Evolutionary conservation across 768 basidiomycete species (phyloP).

Genomic region (Lepiota subincarnata): DNA sequence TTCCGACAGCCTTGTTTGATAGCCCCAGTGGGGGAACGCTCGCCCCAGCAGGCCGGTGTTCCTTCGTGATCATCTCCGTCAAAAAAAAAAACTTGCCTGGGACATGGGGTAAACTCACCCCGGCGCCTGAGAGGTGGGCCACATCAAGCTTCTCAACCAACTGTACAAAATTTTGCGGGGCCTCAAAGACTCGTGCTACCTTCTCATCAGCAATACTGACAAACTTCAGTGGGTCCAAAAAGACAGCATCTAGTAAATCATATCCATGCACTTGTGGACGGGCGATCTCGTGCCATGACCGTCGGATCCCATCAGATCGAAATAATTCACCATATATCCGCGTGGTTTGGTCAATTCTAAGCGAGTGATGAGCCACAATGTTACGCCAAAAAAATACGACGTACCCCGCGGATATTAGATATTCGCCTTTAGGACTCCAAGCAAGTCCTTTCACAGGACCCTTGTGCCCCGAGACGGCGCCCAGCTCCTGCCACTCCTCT

Average conservation of each 20-base stretch:
- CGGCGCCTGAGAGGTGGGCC: constrained; percentile 42
- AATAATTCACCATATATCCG: constrained; percentile 71
- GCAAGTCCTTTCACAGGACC: constrained; percentile 73
- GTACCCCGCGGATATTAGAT: constrained; percentile 82
- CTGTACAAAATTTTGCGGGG: constrained; percentile 75
- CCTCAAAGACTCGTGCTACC: constrained; percentile 90
- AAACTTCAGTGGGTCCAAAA: constrained; percentile 73
- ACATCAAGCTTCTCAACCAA: constrained; percentile 49
- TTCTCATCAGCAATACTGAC: constrained; percentile 96
- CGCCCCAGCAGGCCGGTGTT: constrained; percentile 67
- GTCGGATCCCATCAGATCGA: constrained; percentile 1
- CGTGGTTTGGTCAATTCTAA: constrained; percentile 86
- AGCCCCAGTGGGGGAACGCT: constrained; percentile 91
- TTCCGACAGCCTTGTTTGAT: constrained; percentile 87
- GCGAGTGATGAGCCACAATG: constrained; percentile 9
- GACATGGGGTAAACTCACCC: constrained; percentile 32
- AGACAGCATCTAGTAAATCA: constrained; percentile 77
- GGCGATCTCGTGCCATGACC: constrained; percentile 77
- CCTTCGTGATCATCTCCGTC: constrained; percentile 30
- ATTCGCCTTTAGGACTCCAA: constrained; percentile 88
- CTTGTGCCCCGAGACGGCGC: constrained; percentile 84
- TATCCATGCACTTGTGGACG: constrained; percentile 98
- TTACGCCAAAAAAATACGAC: constrained; percentile 16
- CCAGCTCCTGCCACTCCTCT: constrained; percentile 67
- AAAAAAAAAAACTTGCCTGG: background rate